Base-by-base conservation (phyloP, 805 yeast genomes). In the Candida xyloterini region DNA sequence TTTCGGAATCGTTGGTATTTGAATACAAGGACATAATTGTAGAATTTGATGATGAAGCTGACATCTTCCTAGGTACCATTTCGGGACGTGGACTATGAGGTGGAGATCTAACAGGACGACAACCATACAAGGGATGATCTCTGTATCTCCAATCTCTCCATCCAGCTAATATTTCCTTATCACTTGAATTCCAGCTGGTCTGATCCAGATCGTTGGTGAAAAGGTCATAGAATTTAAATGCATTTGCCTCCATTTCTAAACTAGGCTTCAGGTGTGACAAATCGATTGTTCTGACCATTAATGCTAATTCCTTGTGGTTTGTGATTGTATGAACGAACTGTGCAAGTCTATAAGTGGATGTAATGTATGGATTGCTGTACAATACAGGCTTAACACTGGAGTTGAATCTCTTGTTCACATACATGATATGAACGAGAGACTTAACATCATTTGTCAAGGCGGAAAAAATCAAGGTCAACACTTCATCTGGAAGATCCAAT, bases 121-220 rank as follows among this genome's bases (percentile, higher is more conserved):
- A 27, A 0, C 64, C 61, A 54, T 81, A 82, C 25, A 84, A 58
- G 1, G 91, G 86, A 60, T 83, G 89, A 36, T 74, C 75, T 46
- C 86, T 73, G 53, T 73, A 81, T 53, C 86, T 83, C 95, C 95
- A 88, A 59, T 88, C 96, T 56, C 96, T 72, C 96, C 96, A 88
- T 8, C 91, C 83, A 0, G 95, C 95, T 35, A 74, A 62, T 2
- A 80, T 73, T 29, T 48, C 45, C 25, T 23, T 23, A 10, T 52
- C 47, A 15, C 45, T 46, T 3, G 36, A 11, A 5, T 29, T 30
- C 10, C 40, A 21, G 10, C 30, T 23, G 7, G 26, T 16, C 7
- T 33, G 34, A n/a, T 43, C 35, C 22, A 35, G 39, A 8, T 47
- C 43, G 2, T 42, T 43, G 2, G 45, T 30, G 15, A 54, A 24